Evolutionary conservation across 2,329 filamentous ascomycete genomes (phyloP).

Genomic region (Paecilomyces formosus): DNA sequence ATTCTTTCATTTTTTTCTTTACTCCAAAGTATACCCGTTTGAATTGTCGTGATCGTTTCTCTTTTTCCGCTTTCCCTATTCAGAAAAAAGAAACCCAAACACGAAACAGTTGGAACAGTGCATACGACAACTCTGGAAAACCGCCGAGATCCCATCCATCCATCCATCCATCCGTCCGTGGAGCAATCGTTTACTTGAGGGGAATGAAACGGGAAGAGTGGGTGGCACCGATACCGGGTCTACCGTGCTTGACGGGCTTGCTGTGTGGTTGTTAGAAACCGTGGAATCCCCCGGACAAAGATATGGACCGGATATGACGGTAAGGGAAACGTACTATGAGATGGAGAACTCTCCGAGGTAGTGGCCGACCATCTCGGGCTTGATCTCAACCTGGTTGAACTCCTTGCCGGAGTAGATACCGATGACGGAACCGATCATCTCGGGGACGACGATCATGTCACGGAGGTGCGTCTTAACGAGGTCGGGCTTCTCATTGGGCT

Average conservation of each 20-base stretch:
- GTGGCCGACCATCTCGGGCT: slow-evolving; percentile 99
- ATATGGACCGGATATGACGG: background rate
- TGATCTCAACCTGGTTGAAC: slow-evolving; percentile 99
- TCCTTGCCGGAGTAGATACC: slow-evolving; percentile 99
- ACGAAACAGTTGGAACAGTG: background rate
- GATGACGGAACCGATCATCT: slow-evolving; percentile 99
- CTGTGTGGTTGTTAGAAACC: slow-evolving; percentile 53
- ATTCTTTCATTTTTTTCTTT: background rate
- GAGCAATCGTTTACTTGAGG: slow-evolving; percentile 74
- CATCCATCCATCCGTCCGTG: background rate
- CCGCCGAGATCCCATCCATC: background rate
- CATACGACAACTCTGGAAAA: background rate
- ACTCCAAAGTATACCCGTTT: background rate
- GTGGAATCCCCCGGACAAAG: background rate
- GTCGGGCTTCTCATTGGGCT: slow-evolving; percentile 99
- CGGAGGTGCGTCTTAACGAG: slow-evolving; percentile 98
- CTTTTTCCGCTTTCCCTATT: background rate
- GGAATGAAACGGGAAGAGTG: slow-evolving; percentile 99
- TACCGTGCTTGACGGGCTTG: slow-evolving; percentile 99
- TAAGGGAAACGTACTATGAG: slow-evolving; percentile 73
- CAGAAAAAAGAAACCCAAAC: background rate
- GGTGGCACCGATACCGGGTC: slow-evolving; percentile 99
- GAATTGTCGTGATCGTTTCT: background rate
- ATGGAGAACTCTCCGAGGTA: slow-evolving; percentile 99
- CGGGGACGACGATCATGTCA: slow-evolving; percentile 99